Evolutionary conservation across 2,329 filamentous ascomycete genomes (phyloP).

Genomic region (Xenosphaeropsis pyriputrescens): DNA sequence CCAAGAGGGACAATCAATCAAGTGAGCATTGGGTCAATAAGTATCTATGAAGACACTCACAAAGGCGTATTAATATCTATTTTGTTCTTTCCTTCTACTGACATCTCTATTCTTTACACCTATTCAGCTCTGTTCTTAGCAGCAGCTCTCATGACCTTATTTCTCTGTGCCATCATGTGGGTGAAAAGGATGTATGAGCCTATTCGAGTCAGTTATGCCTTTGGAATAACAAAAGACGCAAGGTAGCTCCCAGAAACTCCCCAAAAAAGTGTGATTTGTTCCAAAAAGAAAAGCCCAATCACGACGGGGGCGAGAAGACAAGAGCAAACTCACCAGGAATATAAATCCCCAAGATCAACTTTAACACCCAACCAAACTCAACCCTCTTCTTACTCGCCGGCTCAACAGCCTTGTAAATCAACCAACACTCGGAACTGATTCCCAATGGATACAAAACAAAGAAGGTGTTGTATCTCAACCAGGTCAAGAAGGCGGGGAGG

Average conservation of each 20-base stretch:
- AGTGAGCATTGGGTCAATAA: too few relatives aligned
- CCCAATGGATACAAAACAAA: slow-evolving; percentile 85
- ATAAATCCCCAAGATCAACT: slow-evolving; percentile 57
- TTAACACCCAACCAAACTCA: slow-evolving; percentile 43
- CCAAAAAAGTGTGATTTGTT: too few relatives aligned
- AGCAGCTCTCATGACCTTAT: slow-evolving; percentile 58
- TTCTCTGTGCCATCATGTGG: slow-evolving; percentile 86
- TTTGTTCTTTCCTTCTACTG: too few relatives aligned
- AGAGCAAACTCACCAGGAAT: slow-evolving; percentile 50
- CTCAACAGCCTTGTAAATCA: slow-evolving; percentile 57
- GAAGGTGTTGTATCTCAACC: slow-evolving; percentile 87
- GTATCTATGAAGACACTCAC: too few relatives aligned
- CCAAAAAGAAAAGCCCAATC: background rate
- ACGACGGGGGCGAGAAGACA: too few relatives aligned
- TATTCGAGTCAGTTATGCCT: slow-evolving; percentile 7
- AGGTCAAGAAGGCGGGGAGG: slow-evolving; percentile 53
- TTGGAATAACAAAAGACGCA: slow-evolving; percentile 4
- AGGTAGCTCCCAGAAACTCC: too few relatives aligned
- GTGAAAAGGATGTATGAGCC: slow-evolving; percentile 70
- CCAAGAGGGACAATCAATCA: too few relatives aligned
- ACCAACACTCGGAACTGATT: slow-evolving; percentile 72
- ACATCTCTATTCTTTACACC: too few relatives aligned
- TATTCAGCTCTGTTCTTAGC: slow-evolving; percentile 18
- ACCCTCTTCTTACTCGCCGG: slow-evolving; percentile 37
- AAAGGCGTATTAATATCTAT: too few relatives aligned